Evolutionary conservation across 1,139 yeast species (phyloP), one percentile per base, ranked within the genome.

Genomic region (Pichia sp.): DNA sequence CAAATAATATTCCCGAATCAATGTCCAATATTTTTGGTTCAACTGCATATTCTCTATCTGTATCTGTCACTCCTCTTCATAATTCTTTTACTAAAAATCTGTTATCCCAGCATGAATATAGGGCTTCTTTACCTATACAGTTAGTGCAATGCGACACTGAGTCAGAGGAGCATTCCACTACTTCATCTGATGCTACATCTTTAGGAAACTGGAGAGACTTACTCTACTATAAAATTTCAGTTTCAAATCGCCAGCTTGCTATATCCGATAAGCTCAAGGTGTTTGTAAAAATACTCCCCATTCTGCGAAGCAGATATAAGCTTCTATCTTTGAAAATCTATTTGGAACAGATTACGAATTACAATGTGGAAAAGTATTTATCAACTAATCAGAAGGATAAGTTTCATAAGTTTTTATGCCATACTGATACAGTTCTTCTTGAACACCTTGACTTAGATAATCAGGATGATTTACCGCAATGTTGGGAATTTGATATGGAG

Each of bases 161-260:
- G 31, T 18, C 28, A n/a, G 38, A 11, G 10, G 36, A 11, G 2
- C 18, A 5, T 3, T 35, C 36, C 3, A 20, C 22, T 6, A 30
- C 40, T 1, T 11, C 33, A 8, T 25, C 43, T 20, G 49, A 50
- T 31, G 52, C 55, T 3, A 20, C 52, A 4, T 53, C 58, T 1
- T 22, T 52, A 21, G 62, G 62, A 7, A 54, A 48, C 32, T 59
- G 62, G 62, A 49, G 62, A 46, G 42, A 56, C 28, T 35, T 59
- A 31, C 38, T 53, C 11, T 46, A 44, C n/a, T 59, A 58, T 42
- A 47, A 52, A 36, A 38, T 57, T 24, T 10, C 42, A 1, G 34
- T 56, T 8, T 41, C 46, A 12, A 46, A 45, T 35, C 50, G 51
- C 36, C 38, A 43, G 6, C 22, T 53, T 8, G 40, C 44, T 8